A percentile compares a stretch with the other conserved stretches of the same genome.
Evolutionary conservation across 208 protist species (phyloP).

Genomic region (Ichthyophonus hoferi): DNA sequence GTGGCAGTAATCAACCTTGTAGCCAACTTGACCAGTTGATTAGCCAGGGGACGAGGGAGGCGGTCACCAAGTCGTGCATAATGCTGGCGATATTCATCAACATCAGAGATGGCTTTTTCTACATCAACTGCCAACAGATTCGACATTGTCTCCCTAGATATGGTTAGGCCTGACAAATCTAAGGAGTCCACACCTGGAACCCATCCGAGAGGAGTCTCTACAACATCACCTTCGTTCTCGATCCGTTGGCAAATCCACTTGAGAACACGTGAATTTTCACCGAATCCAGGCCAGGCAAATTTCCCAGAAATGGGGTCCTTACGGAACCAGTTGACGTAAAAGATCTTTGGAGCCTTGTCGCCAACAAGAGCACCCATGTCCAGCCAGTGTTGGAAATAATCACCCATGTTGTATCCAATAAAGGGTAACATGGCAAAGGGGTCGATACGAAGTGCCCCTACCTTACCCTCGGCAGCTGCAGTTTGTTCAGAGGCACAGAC

Average conservation of each 20-base stretch:
- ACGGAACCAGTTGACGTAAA: slow-evolving; percentile 71
- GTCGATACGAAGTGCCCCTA: slow-evolving; percentile 45
- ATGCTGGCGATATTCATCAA: slow-evolving; percentile 47
- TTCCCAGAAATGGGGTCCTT: slow-evolving; percentile 35
- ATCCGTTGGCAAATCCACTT: slow-evolving; percentile 62
- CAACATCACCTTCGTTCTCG: slow-evolving; percentile 11
- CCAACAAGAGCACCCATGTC: slow-evolving; percentile 44
- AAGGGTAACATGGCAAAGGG: slow-evolving; percentile 65
- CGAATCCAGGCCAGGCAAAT: slow-evolving; percentile 75
- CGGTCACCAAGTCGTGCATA: slow-evolving; percentile 51
- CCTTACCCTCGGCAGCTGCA: slow-evolving; percentile 43
- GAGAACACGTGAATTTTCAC: slow-evolving; percentile 66
- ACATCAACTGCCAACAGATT: slow-evolving; percentile 57
- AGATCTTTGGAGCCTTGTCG: slow-evolving; percentile 60
- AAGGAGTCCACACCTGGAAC: slow-evolving; percentile 49
- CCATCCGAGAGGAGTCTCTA: slow-evolving; percentile 55
- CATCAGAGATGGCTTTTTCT: slow-evolving; percentile 51
- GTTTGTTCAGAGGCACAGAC: slow-evolving; percentile 55
- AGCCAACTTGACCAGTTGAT: slow-evolving; percentile 47
- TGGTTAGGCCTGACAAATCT: slow-evolving; percentile 52
- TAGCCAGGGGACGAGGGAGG: slow-evolving; percentile 48
- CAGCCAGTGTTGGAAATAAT: slow-evolving; percentile 69
- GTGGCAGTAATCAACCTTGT: neutral
- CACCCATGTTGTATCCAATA: slow-evolving; percentile 59
- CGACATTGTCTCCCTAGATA: slow-evolving; percentile 34